Conservation (phyloP, 2,329 filamentous ascomycete species). For the Cordyceps sp. region DNA sequence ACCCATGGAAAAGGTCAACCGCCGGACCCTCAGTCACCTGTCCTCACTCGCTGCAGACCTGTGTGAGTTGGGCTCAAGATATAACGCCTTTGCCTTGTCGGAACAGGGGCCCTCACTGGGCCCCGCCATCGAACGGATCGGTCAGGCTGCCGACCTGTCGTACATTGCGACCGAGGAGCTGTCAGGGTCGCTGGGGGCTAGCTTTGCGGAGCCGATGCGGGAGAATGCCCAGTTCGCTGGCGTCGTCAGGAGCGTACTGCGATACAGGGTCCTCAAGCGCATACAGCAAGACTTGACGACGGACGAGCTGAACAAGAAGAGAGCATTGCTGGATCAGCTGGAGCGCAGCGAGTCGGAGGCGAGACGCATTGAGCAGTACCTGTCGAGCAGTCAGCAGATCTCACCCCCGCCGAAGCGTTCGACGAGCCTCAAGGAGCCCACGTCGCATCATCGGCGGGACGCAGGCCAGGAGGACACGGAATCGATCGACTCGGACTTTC, state of each 20-base stretch:
- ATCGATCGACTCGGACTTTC: slow-evolving; percentile 92
- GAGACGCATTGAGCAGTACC: slow-evolving; percentile 81
- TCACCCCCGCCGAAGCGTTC: slow-evolving; percentile 50
- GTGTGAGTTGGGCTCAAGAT: slow-evolving; percentile 84
- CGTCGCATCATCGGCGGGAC: slow-evolving; percentile 33
- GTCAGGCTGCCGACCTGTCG: slow-evolving; percentile 87
- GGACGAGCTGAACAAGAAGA: slow-evolving; percentile 84
- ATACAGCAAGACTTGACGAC: slow-evolving; percentile 96
- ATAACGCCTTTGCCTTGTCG: slow-evolving; percentile 91
- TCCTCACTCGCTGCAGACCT: slow-evolving; percentile 73
- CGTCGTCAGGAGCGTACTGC: slow-evolving; percentile 74
- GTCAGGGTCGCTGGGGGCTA: slow-evolving; percentile 72
- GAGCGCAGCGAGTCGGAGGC: slow-evolving; percentile 89
- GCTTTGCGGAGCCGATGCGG: slow-evolving; percentile 93
- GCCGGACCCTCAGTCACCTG: slow-evolving; percentile 72
- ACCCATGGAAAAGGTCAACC: slow-evolving; percentile 93
- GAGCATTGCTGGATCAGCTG: slow-evolving; percentile 64
- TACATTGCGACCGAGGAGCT: slow-evolving; percentile 93
- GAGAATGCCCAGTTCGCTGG: slow-evolving; percentile 96
- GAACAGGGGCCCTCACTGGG: slow-evolving; percentile 81
- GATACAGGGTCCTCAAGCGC: slow-evolving; percentile 81
- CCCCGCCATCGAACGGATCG: slow-evolving; percentile 82
- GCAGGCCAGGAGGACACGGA: slow-evolving; percentile 59
- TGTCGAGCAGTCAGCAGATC: slow-evolving; percentile 55
- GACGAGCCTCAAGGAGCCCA: slow-evolving; percentile 34